Evolutionary conservation across 371 early-diverging fungal species (phyloP), one percentile per base, ranked within the genome.

Genomic region (Nosema muscidifuracis): DNA sequence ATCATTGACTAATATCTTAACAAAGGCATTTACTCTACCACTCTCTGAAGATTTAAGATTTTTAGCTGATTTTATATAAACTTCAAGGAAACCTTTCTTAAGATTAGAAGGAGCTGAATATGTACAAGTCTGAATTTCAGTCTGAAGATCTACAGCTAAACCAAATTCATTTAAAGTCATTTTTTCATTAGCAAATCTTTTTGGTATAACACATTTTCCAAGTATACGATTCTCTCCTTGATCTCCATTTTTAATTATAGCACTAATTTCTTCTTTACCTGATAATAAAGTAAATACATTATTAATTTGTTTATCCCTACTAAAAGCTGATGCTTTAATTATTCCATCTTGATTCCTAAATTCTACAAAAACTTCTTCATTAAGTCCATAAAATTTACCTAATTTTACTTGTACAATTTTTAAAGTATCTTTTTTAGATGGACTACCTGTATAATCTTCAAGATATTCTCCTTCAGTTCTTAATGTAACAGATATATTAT

Each of bases 1-100:
- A 43, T 76, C 73, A 57, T 81, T 81, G 4, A 78, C 22, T 33
- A 65, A 78, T 1, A 78, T 62, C 63, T 73, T 78, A 6, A 72
- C 67, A 55, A 72, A 81, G 0, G 78, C 70, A 50, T 77, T 72
- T 18, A 56, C 51, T 18, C 22, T 64, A n/a, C 51, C 65, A 15
- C 60, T 43, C 16, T 42, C 56, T 34, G 40, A 36, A n/a, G 57
- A 15, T 28, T 47, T 42, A n/a, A 81, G 16, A 34, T 71, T 55
- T 22, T n/a, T 73, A 30, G 71, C 77, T 10, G 65, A 73, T 24
- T 74, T 68, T 20, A 81, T 70, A 55, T 67, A 65, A 9, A 81
- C 50, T 53, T 75, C 73, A 2, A 81, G 71, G n/a, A 40, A 56
- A 24, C 76, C 78, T 24, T 51, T 50, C 50, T 73, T 65, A 4